Evolutionary conservation across 2,329 filamentous ascomycete genomes (phyloP).

Genomic region (Hypomyces perniciosus): DNA sequence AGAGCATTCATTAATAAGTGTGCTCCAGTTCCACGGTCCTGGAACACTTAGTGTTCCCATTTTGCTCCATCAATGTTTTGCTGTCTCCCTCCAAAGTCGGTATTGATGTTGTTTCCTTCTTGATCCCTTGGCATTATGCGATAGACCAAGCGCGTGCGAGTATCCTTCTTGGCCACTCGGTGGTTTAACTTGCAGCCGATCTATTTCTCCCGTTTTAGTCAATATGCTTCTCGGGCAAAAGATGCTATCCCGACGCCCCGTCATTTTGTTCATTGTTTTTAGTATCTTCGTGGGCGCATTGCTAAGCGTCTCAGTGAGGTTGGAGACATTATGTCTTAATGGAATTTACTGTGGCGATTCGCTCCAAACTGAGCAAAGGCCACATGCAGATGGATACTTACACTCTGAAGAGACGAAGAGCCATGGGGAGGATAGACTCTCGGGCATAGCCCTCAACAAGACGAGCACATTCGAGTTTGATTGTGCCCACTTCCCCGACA

Average conservation of each 20-base stretch:
- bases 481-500: slow-evolving; percentile 38
- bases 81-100: no score
- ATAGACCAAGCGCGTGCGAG: no score
- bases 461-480: slow-evolving; percentile 16
- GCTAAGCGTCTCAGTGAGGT: slow-evolving; percentile 27
- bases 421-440: not conserved
- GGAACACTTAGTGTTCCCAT: no score
- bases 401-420: not conserved
- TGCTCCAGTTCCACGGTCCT: no score
- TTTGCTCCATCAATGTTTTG: no score
- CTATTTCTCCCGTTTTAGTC: not conserved
- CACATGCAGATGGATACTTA: not conserved
- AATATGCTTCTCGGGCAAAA: slow-evolving; percentile 16
- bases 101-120: no score
- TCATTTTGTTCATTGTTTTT: slow-evolving; percentile 22
- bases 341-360: not conserved
- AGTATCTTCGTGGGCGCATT: slow-evolving; percentile 25
- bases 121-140: no score
- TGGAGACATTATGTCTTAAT: slow-evolving; percentile 23
- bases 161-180: no score
- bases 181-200: not conserved
- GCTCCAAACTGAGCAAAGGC: not conserved
- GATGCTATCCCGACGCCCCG: slow-evolving; percentile 25
- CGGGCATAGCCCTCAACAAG: not conserved
- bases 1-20: no score